A percentile compares a stretch with the other conserved stretches of the same genome.
These are phyloP conservation scores for Phytopythium kandeliae DNA, from an alignment of 352 stramenopile species.

Conservation along the genomic window DNA sequence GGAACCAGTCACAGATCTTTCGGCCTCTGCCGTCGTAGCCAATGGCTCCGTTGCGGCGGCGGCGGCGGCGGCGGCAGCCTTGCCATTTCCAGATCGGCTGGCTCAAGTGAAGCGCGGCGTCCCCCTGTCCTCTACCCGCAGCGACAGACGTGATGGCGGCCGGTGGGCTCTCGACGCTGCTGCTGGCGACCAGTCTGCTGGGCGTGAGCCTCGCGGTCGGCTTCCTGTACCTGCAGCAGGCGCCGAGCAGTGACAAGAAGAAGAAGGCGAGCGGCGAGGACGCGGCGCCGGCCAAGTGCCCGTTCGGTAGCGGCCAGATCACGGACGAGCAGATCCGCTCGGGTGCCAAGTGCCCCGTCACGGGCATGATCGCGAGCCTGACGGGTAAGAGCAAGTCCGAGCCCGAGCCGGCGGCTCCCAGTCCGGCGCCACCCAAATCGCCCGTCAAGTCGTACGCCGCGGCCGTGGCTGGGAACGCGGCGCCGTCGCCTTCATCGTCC, in stretches of 20 bases:
- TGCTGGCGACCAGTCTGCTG: constrained; percentile 57
- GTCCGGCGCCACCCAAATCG: not conserved
- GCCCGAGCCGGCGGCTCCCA: constrained; percentile 2
- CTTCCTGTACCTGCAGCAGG: constrained; percentile 48
- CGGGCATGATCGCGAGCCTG: constrained; percentile 18
- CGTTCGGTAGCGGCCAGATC: constrained; percentile 17
- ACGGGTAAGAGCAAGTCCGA: constrained; percentile 8
- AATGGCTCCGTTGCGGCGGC: too few species aligned
- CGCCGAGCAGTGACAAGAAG: constrained; percentile 16
- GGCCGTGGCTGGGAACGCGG: constrained; percentile 6
- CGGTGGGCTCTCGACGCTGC: constrained; percentile 25
- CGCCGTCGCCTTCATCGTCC: too few species aligned
- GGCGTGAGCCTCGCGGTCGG: constrained; percentile 52
- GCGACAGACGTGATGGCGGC: constrained; percentile 18
- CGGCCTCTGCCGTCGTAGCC: too few species aligned
- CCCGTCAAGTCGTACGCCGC: constrained; percentile 2
- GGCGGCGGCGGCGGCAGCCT: too few species aligned
- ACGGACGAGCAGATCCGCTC: constrained; percentile 29
- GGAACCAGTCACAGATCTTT: constrained; percentile 7
- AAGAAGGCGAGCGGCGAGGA: constrained; percentile 11
- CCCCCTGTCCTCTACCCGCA: not conserved
- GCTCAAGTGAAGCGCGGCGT: too few species aligned
- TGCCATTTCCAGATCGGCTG: constrained; percentile 4
- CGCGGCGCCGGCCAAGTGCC: constrained; percentile 11
- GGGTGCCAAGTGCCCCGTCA: constrained; percentile 34